Evolutionary conservation across 1,284 basidiomycete genomes (phyloP), one percentile per base, ranked within the genome.

Genomic region (Grifola frondosa): DNA sequence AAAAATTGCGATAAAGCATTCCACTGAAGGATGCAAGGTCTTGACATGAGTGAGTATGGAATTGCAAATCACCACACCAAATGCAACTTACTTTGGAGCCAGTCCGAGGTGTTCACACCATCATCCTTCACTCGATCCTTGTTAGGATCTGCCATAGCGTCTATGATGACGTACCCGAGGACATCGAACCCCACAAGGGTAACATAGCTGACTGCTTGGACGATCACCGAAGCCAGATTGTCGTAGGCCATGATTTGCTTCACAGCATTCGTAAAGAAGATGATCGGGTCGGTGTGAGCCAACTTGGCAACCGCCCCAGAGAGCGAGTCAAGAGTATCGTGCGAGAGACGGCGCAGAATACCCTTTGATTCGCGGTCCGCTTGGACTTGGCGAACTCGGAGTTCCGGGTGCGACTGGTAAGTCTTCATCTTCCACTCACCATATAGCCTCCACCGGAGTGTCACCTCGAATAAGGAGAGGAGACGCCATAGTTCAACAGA

Each of bases 161-260:
- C 93, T 46, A 99, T 70, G 47, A 97, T 78, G 41, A 91, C 78
- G 61, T 88, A 99, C 6, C 92, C 82, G 16, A 98, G 77, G 11
- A 97, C 89, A 60, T 99, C 97, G 61, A 94, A 96, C 20, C 91
- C 91, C 76, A 99, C 87, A 50, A 84, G 84, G 2, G 90, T 93
- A 48, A 95, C 80, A 67, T 91, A 97, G 59, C 89, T 79, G 53
- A 94, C 75, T n/a, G 88, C 86, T 54, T 94, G 91, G 28, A 98
- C 89, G 42, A 99, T 85, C 23, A 93, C 91, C 33, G 80, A 78
- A 13, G 92, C 92, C 49, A 99, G 73, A 64, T 98, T 99, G 59
- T 97, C 91, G 61, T 99, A 99, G 15, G 92, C 86, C 83, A 95
- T 95, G 46, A 98, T 88, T 67, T 99, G 97, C 53, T 88, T 85